phyloP scores from a whole-genome alignment of 1,284 basidiomycete species.

The Sporisorium graminicola region DNA sequence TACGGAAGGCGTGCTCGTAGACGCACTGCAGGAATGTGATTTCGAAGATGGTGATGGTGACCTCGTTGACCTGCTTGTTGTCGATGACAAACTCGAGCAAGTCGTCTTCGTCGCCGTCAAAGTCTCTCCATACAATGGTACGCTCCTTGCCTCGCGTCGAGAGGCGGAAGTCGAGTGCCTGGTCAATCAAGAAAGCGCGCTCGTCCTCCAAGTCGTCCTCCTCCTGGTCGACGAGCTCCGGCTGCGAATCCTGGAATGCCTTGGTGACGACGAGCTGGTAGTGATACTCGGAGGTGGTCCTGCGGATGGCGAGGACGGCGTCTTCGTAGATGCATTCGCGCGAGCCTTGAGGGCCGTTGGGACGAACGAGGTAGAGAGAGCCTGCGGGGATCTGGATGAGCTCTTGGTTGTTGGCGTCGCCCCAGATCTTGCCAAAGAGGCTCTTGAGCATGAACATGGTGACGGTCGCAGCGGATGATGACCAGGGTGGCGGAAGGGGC shows the following conservation, averaged over 20 bases:
- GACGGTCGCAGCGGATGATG: not conserved
- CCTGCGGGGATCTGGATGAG: constrained; percentile 94
- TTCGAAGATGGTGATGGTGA: constrained; percentile 87
- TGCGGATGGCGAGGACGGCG: constrained; percentile 91
- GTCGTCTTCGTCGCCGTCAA: constrained; percentile 75
- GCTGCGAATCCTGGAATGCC: constrained; percentile 94
- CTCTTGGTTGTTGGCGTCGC: constrained; percentile 64
- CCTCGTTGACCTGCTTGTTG: constrained; percentile 77
- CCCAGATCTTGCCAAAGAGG: constrained; percentile 92
- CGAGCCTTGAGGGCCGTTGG: constrained; percentile 88
- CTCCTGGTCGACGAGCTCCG: constrained; percentile 91
- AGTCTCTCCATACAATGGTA: constrained; percentile 76
- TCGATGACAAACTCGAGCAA: constrained; percentile 82
- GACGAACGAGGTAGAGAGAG: constrained; percentile 89
- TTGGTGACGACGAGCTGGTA: constrained; percentile 95
- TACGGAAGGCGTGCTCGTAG: constrained; percentile 76
- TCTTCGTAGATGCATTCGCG: constrained; percentile 99
- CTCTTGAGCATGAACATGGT: constrained; percentile 84
- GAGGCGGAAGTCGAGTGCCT: constrained; percentile 80
- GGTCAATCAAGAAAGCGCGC: constrained; percentile 88
- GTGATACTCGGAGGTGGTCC: constrained; percentile 83
- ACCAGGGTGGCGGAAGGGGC: not conserved
- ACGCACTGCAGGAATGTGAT: constrained; percentile 93
- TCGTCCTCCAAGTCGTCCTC: constrained; percentile 87
- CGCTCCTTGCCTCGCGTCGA: constrained; percentile 68